A percentile compares a stretch with the other conserved stretches of the same genome.
phyloP scores from a whole-genome alignment of 2,329 filamentous ascomycete species.

The Phialophora tarda region DNA sequence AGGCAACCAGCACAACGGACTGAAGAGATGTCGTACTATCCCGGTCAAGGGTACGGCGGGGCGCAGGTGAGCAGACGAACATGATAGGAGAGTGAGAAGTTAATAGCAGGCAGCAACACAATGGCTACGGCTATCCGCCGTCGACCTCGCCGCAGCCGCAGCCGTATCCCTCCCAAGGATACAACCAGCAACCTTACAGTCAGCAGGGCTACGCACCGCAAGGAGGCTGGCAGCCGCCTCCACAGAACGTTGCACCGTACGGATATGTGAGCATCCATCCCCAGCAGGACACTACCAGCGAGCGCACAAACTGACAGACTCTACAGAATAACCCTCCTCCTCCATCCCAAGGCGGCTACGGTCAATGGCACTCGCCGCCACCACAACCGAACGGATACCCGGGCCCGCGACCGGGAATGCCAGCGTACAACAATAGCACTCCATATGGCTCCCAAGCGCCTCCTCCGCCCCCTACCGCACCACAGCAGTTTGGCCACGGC shows the following conservation, averaged over 20 bases:
- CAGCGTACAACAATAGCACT: conserved; percentile 26
- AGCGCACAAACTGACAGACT: conserved; percentile 23
- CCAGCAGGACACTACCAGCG: conserved; percentile 40
- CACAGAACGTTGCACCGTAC: conserved; percentile 43
- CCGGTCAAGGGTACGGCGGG: conserved; percentile 29
- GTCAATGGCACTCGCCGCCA: conserved; percentile 36
- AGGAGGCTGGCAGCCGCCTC: conserved; percentile 48
- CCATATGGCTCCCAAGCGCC: conserved; percentile 56
- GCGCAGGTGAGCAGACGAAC: conserved; percentile 43
- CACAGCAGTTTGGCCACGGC: conserved; percentile 77
- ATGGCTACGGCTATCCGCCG: conserved; percentile 39
- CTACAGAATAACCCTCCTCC: conserved; percentile 40
- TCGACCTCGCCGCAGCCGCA: conserved; percentile 44
- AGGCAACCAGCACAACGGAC: background rate
- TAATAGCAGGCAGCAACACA: conserved; percentile 49
- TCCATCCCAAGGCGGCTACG: conserved; percentile 45
- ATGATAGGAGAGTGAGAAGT: background rate
- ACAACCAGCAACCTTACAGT: conserved; percentile 13
- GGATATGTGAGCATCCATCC: conserved; percentile 17
- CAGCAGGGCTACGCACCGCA: conserved; percentile 38
- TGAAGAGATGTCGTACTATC: conserved; percentile 31
- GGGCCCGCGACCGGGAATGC: conserved; percentile 37
- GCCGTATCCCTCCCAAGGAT: conserved; percentile 41
- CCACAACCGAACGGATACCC: conserved; percentile 50
- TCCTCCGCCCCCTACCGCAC: conserved; percentile 67